Evolutionary conservation across 169 alveolate genomes (phyloP).

Genomic region (Besnoitia besnoiti): DNA sequence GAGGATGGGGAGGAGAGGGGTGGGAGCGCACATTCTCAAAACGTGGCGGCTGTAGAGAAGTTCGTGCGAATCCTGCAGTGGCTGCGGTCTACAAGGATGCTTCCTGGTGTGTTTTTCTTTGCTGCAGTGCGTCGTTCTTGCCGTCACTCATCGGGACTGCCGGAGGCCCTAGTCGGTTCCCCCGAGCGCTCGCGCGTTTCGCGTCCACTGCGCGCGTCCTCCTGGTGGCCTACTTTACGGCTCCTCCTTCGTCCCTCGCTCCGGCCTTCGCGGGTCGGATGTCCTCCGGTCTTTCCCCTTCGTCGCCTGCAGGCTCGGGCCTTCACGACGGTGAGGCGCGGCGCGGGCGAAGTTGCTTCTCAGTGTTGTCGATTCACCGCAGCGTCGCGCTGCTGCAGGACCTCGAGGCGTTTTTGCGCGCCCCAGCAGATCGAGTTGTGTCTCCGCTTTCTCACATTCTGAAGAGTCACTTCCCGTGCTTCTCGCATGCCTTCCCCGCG

Average conservation of each 20-base stretch:
- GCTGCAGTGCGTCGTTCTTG: no score
- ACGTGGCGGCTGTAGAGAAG: no score
- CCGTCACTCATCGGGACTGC: no score
- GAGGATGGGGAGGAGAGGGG: no score
- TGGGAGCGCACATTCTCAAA: no score
- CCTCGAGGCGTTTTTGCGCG: conserved; percentile 6
- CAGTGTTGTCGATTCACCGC: background rate
- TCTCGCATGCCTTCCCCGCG: background rate
- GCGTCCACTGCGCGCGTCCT: background rate
- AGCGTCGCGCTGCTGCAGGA: background rate
- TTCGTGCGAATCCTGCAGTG: no score
- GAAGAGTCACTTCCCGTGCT: background rate
- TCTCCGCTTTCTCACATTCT: background rate
- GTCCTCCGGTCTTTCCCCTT: no score
- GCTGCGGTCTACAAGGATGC: no score
- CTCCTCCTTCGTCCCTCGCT: background rate
- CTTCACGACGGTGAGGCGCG: background rate
- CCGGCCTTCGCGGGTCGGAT: no score
- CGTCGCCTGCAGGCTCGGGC: background rate
- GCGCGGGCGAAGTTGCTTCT: background rate
- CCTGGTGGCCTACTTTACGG: conserved; percentile 1
- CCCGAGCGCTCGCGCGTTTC: conserved; percentile 10
- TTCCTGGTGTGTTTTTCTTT: no score
- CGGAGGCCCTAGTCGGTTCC: no score
- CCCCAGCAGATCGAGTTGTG: background rate